Base-by-base conservation (phyloP, 805 yeast genomes). In the Danielia oregonensis region DNA sequence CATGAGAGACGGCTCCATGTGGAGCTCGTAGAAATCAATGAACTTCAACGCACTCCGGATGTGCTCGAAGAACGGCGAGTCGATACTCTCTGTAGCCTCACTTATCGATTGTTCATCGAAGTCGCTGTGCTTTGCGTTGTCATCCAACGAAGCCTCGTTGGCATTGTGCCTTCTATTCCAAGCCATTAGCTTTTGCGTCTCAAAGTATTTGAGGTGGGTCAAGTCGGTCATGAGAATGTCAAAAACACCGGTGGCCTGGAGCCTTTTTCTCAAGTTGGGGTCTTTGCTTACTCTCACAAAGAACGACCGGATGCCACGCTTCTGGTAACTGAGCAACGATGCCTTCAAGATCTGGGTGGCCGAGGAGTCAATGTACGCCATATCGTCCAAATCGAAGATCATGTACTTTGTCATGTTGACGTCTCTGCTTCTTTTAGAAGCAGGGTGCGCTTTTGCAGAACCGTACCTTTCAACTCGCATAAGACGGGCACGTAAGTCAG, bases 381-480 rank as follows among this genome's bases (percentile, higher is more conserved):
- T 67, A 1, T 70, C 73, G 33, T 65, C 52, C 16, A 67, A 42
- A 37, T 67, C 72, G 45, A 67, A 65, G 6, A 67, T 57, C 15
- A 66, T 51, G 38, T 63, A 66, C 32, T 61, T 56, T 3, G 70
- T 65, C 71, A 65, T 61, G 4, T 63, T 50, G 2, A 39, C 57
- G 29, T 53, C 61, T 29, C 72, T 43, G 35, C 54, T 55, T 31
- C 66, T 30, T 40, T 57, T 63, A 43, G 49, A 54, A 2, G 69
- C 72, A 0, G 73, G 73, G 38, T 67, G 73, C 0, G 70, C 68
- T 33, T 51, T 57, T 2, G 70, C 57, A 1, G 71, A 64, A 6
- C 73, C 73, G 38, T 60, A 65, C 54, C 63, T 47, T 37, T 67
- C 73, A 9, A 67, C 63, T 26, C 73, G 35, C 38, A 57, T 61